These are phyloP conservation scores for Oryza australiensis DNA, from an alignment of 176 grass and related monocot genomes.

Conservation along the genomic window DNA sequence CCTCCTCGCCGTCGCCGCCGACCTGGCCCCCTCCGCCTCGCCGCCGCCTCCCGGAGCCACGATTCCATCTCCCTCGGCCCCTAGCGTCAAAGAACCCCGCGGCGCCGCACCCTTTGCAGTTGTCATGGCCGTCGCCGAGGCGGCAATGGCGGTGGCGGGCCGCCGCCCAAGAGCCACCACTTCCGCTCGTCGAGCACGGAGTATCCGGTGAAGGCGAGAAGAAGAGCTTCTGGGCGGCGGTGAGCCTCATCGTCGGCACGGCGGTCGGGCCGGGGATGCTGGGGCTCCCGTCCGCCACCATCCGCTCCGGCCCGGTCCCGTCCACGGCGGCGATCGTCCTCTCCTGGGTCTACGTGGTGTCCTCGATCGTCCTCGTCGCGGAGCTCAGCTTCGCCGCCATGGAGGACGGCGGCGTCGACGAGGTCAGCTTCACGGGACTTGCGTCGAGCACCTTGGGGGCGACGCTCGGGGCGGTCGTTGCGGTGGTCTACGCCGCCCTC, in stretches of 20 bases:
- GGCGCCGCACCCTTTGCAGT: background rate
- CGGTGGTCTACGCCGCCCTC: slow-evolving; percentile 67
- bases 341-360: slow-evolving; percentile 83
- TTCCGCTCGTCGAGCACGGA: background rate
- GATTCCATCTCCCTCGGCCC: background rate
- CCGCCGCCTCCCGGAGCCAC: slow-evolving; percentile 1
- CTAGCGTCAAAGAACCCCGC: background rate
- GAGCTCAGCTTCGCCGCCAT: slow-evolving; percentile 78
- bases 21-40: background rate
- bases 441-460: slow-evolving; percentile 66
- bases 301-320: slow-evolving; percentile 58
- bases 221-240: slow-evolving; percentile 83
- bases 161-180: background rate
- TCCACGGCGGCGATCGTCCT: slow-evolving; percentile 60
- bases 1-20: background rate
- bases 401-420: slow-evolving; percentile 44
- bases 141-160: slow-evolving; percentile 39
- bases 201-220: background rate
- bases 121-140: slow-evolving; percentile 10
- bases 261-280: slow-evolving; percentile 88
- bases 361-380: slow-evolving; percentile 72
- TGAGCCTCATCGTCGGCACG: slow-evolving; percentile 71
- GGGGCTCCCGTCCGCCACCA: slow-evolving; percentile 70
- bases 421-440: slow-evolving; percentile 89
- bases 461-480: slow-evolving; percentile 36